A percentile compares a stretch with the other conserved stretches of the same genome.
These are phyloP conservation scores for Lotus japonicus DNA, from an alignment of 306 rosid genomes.

Conservation along the genomic window DNA sequence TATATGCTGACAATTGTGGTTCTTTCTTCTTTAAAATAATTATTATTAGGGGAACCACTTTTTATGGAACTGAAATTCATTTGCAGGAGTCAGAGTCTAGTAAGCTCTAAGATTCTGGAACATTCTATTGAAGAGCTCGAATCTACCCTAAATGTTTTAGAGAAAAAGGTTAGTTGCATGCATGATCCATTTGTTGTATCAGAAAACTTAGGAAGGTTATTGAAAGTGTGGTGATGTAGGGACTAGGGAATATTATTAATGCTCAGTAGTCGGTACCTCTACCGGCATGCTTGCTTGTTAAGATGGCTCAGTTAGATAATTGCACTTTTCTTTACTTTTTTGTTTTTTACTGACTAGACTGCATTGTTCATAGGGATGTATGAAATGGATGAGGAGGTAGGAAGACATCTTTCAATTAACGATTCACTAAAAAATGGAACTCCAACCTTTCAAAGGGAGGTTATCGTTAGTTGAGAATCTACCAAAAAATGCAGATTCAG, in stretches of 20 bases:
- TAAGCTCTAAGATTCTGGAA: constrained; percentile 77
- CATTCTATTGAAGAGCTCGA: constrained; percentile 94
- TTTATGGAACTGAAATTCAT: constrained; percentile 21
- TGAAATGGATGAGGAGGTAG: constrained; percentile 89
- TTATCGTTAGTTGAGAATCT: constrained; percentile 49
- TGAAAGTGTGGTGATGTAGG: not conserved
- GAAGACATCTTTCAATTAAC: constrained; percentile 60
- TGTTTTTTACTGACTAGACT: constrained; percentile 11
- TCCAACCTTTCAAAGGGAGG: constrained; percentile 61
- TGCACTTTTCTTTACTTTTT: not conserved
- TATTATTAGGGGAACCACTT: constrained; percentile 12
- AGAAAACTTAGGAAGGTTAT: not conserved
- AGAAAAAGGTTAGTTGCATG: constrained; percentile 64
- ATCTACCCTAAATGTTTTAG: constrained; percentile 82
- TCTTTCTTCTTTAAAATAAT: constrained; percentile 15
- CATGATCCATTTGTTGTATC: not conserved
- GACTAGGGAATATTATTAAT: not conserved
- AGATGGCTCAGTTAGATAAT: too few relatives aligned
- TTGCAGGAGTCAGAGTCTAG: constrained; percentile 76
- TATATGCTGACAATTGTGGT: constrained; percentile 9
- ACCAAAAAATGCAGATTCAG: constrained; percentile 44
- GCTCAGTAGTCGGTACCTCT: not conserved
- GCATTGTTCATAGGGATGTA: constrained; percentile 40
- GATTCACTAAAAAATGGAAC: constrained; percentile 75
- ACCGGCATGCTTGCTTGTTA: not conserved